Evolutionary conservation across 2,329 filamentous ascomycete genomes (phyloP), one percentile per base, ranked within the genome.

Genomic region (Colletotrichum eremochloae): DNA sequence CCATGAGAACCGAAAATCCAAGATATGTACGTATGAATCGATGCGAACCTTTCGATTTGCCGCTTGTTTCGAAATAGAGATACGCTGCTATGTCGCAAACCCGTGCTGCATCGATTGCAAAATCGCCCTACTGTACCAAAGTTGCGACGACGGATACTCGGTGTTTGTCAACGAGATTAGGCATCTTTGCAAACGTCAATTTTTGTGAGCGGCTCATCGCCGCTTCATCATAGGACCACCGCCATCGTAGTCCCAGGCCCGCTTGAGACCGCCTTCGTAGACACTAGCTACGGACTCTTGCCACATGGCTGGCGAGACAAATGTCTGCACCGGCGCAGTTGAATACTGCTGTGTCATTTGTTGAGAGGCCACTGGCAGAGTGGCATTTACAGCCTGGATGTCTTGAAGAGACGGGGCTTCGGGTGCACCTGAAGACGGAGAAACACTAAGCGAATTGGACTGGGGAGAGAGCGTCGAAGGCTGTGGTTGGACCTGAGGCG

Each of bases 241-340:
- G 31, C 75, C 76, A 67, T 88, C 86, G 75, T 87, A 89, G 75
- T 90, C 89, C 90, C 90, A 92, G 57, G 84, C 79, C 61, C 90
- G 84, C 80, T 92, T 92, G 60, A 92, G 79, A 5, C 89, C 90
- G 55, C 89, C 88, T 76, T 92, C 89, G 79, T 92, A 92, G 6
- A 92, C 90, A 75, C 88, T 91, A 15, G 90, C 90, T 67, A 93
- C 91, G 15, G 89, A 91, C 78, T 93, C 90, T 78, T 92, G 91
- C 91, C 91, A 93, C 91, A 93, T 93, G 71, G 89, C 90, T 5
- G 91, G 90, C 12, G 90, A 93, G 74, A 93, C 88, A 78, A 92
- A 93, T 38, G 84, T 85, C 68, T 87, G 84, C 62, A 89, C 84
- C 2, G 88, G 83, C 9, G 87, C 84, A 38, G 85, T 82, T 40